Percentiles rank a stretch among this genome's conserved stretches.
Conservation (phyloP, 202 grass and related monocot genomes). For the Elaeis oleifera region DNA sequence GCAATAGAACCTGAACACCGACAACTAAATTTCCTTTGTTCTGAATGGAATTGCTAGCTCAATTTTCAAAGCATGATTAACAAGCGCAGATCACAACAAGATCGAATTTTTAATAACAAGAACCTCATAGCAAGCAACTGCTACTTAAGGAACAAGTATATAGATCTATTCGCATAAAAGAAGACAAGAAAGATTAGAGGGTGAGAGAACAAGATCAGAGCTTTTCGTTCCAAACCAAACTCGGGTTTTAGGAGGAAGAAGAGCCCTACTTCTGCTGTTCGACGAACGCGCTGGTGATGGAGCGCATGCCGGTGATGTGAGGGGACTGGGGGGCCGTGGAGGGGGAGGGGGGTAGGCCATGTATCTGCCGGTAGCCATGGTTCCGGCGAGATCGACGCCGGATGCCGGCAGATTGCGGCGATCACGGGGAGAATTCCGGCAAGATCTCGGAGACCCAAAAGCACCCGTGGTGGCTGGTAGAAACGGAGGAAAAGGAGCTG, state of each 20-base stretch:
- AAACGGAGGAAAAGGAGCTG: too few species aligned
- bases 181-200: neutral
- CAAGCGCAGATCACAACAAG: neutral
- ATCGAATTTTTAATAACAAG: slow-evolving; percentile 1
- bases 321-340: slow-evolving; percentile 92
- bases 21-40: too few species aligned
- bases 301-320: slow-evolving; percentile 54
- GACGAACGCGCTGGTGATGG: slow-evolving; percentile 38
- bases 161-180: neutral
- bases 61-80: too few species aligned
- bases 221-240: neutral
- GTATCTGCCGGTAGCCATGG: slow-evolving; percentile 83
- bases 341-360: slow-evolving; percentile 97
- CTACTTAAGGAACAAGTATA: too few species aligned
- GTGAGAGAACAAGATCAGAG: neutral
- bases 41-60: too few species aligned
- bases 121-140: too few species aligned
- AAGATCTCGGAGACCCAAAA: slow-evolving; percentile 25
- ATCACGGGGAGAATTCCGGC: slow-evolving; percentile 9
- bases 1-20: too few species aligned
- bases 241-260: neutral
- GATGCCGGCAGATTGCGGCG: slow-evolving; percentile 18
- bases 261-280: slow-evolving; percentile 84
- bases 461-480: neutral
- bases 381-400: slow-evolving; percentile 13